These are phyloP conservation scores for Annulohypoxylon maeteangense DNA, from an alignment of 495 filamentous ascomycete species.

Conservation along the genomic window DNA sequence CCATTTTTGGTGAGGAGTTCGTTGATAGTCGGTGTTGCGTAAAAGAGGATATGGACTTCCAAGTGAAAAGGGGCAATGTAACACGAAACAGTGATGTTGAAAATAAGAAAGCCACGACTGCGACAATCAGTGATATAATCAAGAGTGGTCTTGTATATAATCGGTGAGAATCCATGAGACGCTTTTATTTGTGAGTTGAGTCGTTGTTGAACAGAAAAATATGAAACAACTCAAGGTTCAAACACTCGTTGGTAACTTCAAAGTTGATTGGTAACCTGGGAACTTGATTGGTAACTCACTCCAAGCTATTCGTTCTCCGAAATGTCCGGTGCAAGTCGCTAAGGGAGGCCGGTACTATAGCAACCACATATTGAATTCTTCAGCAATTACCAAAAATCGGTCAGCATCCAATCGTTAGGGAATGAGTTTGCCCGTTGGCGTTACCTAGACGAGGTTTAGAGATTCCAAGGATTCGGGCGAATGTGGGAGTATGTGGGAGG, in stretches of 20 bases:
- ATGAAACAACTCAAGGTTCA: neutral
- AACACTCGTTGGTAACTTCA: neutral
- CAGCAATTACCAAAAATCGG: constrained; percentile 47
- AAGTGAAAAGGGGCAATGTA: constrained; percentile 31
- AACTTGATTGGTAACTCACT: constrained; percentile 25
- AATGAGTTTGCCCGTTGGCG: neutral
- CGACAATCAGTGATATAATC: constrained; percentile 37
- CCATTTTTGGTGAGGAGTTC: constrained; percentile 20
- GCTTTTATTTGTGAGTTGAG: neutral
- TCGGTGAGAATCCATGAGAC: constrained; percentile 23
- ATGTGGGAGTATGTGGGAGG: neutral
- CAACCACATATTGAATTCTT: constrained; percentile 16
- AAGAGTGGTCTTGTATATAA: constrained; percentile 25
- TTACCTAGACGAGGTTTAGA: neutral
- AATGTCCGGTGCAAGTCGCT: constrained; percentile 10
- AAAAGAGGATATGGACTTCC: constrained; percentile 28
- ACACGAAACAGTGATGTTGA: constrained; percentile 21
- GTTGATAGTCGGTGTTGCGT: constrained; percentile 11
- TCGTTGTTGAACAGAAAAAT: neutral
- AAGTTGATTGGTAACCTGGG: constrained; percentile 7
- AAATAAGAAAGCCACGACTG: constrained; percentile 43
- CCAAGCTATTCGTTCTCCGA: neutral
- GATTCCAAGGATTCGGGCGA: neutral
- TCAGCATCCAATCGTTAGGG: constrained; percentile 31
- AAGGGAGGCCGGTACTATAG: neutral